phyloP scores from a whole-genome alignment of 169 alveolate species.

The Plasmodium coatneyi region DNA sequence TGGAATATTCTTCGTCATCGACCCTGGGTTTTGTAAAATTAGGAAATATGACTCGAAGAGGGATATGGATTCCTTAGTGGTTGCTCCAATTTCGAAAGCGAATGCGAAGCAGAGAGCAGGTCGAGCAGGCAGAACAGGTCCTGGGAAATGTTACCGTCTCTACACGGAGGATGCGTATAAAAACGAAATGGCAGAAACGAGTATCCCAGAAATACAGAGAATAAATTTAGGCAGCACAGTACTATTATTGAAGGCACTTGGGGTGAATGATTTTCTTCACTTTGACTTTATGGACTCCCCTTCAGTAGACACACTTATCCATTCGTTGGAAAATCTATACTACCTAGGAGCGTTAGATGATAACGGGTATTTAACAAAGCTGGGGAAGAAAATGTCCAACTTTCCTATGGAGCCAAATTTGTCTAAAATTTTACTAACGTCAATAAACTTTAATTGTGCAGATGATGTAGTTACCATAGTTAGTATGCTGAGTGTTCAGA shows the following conservation, averaged over 20 bases:
- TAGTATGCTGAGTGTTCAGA: conserved; percentile 98
- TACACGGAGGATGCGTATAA: conserved; percentile 98
- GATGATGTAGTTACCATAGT: conserved; percentile 98
- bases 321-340: conserved; percentile 97
- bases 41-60: conserved; percentile 97
- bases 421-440: conserved; percentile 96
- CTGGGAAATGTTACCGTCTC: conserved; percentile 99
- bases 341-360: conserved; percentile 99
- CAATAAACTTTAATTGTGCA: conserved; percentile 98
- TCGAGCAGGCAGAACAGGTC: conserved; percentile 99
- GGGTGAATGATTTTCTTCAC: conserved; percentile 98
- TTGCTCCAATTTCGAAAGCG: conserved; percentile 98
- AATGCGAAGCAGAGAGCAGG: conserved; percentile 99
- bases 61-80: conserved; percentile 98
- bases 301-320: conserved; percentile 94
- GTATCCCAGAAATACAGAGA: conserved; percentile 99
- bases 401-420: conserved; percentile 99
- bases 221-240: conserved; percentile 99
- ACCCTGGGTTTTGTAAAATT: conserved; percentile 99
- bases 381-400: conserved; percentile 99
- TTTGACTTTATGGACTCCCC: conserved; percentile 99
- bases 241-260: conserved; percentile 99
- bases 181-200: conserved; percentile 98
- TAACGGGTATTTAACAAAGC: conserved; percentile 98
- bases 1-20: conserved; percentile 99